Evolutionary conservation across 306 rosid species (phyloP), one percentile per base, ranked within the genome.

Genomic region (Boehmeria nivea): DNA sequence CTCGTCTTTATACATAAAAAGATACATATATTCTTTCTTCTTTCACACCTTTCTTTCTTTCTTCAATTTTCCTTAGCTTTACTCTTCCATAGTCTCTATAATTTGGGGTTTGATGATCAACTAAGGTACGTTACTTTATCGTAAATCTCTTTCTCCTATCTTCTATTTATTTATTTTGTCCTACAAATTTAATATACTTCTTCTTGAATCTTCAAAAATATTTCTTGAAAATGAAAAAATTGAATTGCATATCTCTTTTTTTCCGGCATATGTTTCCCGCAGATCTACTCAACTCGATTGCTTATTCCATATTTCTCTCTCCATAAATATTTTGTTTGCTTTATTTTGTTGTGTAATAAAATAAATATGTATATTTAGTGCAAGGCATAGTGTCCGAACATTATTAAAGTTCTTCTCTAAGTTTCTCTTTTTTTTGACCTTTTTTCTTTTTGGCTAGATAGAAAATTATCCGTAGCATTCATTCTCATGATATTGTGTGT

Each of bases 101-200:
- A 10, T 2, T 51, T 21, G 26, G 43, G 57, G 31, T 61, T 60
- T 71, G 52, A 12, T 50, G 64, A 76, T 73, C 75, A 44, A 59
- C 62, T 65, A 72, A 84, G 93, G 95, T 83, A 81, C 83, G 78
- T 71, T 65, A 54, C 60, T 23, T 60, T 13, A 5, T 36, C 18
- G 14, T 8, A 7, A 11, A n/a, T 45, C 18, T 27, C 54, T 48
- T 23, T 67, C n/a, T n/a, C n/a, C n/a, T n/a, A n/a, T n/a, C n/a
- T n/a, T n/a, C n/a, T n/a, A n/a, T n/a, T n/a, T n/a, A n/a, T 47
- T 39, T 12, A 43, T 21, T 59, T 63, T 75, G 63, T 64, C 24
- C 71, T 67, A 25, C 18, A 46, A 31, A 59, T 63, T 49, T n/a
- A 31, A 59, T 63, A 49, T 19, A 31, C 72, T 66, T 54, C 68